Evolutionary conservation across 352 stramenopile genomes (phyloP), one percentile per base, ranked within the genome.

Genomic region (Blastocystis sp.): DNA sequence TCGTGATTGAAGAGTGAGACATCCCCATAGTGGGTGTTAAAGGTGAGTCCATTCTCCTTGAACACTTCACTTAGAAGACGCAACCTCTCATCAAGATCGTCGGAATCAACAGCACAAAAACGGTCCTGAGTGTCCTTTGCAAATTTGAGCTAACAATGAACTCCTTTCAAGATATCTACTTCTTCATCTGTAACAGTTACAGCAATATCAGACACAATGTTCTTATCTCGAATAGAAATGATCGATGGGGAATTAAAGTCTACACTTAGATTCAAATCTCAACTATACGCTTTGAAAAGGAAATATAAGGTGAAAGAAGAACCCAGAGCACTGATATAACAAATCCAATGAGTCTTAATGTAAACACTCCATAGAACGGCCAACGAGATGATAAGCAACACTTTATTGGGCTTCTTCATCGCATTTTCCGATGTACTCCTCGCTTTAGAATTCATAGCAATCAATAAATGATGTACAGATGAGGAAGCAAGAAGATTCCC

Each of bases 11-110:
- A 19, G 0, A 83, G n/a, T 7, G n/a, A 16, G 21, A 46, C 21
- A 42, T 83, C 71, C 3, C 21, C 71, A 5, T 65, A 4, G 21
- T 29, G 42, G 2, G 71, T 66, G 3, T 65, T 56, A 21, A 83
- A 83, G n/a, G 46, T 65, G 7, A 83, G 14, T 32, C 71, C 71
- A 35, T 27, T 21, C 39, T 83, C 51, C 39, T 49, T 29, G 35
- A 83, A 83, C 12, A 83, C 21, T 11, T 52, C 56, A 16, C 39
- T 24, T 19, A 83, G 54, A 29, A 66, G 19, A n/a, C 16, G 24
- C 12, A 83, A 12, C 49, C 66, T 83, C 12, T 46, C 46, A 24
- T 66, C 54, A 19, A 83, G 27, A 83, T 83, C 71, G 29, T 83
- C 71, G 12, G 19, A 3, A 63, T 83, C 71, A 11, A 83, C 39